A percentile compares a stretch with the other conserved stretches of the same genome.
Conservation (phyloP, 2,329 filamentous ascomycete genomes). For the Botrytis squamosa region DNA sequence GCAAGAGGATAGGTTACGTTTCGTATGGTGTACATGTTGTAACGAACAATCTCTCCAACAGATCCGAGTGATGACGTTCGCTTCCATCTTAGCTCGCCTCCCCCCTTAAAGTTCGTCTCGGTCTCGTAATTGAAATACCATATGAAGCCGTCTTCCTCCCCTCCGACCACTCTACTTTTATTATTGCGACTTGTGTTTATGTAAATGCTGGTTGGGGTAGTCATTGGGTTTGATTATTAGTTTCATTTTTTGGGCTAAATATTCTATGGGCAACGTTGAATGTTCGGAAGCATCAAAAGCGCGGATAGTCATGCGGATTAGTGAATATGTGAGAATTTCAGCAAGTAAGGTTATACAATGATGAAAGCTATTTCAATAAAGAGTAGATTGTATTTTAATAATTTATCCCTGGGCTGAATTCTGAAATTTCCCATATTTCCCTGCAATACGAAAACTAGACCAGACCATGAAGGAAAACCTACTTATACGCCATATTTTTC, state of each 20-base stretch:
- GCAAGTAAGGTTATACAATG: not conserved
- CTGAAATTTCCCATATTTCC: not conserved
- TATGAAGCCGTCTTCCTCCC: slow-evolving; percentile 30
- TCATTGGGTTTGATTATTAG: not conserved
- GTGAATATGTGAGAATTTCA: not conserved
- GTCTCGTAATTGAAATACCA: slow-evolving; percentile 27
- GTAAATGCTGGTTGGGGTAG: slow-evolving; percentile 31
- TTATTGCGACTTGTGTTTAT: slow-evolving; percentile 26
- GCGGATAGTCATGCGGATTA: not conserved
- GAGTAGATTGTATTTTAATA: not conserved
- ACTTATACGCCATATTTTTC: slow-evolving; percentile 10
- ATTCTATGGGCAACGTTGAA: not conserved
- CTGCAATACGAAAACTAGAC: not conserved
- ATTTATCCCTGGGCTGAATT: not conserved
- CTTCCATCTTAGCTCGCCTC: not conserved
- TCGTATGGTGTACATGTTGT: not conserved
- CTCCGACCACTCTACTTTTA: slow-evolving; percentile 32
- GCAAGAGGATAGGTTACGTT: not conserved
- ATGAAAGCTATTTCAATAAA: not conserved
- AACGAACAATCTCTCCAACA: not conserved
- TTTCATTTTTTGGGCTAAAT: not conserved
- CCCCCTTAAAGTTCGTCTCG: slow-evolving; percentile 18
- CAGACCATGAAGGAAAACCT: not conserved
- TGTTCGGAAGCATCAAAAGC: not conserved
- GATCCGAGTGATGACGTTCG: not conserved